Percentiles rank a stretch among this genome's conserved stretches.
Conservation (phyloP, 768 basidiomycete genomes). For the Agaricus blazei region DNA sequence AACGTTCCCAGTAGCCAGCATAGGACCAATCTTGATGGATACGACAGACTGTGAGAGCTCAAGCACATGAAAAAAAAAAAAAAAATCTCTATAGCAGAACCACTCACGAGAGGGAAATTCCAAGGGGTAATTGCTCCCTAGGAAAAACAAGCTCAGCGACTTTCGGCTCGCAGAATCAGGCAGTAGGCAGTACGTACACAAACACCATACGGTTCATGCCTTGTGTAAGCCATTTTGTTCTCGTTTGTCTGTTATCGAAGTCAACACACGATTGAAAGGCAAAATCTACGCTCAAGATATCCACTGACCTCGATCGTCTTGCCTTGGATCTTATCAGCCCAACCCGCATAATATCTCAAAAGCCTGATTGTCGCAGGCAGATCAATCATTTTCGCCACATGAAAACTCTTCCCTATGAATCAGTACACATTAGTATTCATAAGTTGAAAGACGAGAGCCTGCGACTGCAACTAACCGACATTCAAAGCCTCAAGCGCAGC, state of each 20-base stretch:
- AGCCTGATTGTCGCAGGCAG: constrained; percentile 39
- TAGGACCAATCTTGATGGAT: constrained; percentile 68
- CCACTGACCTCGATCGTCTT: constrained; percentile 58
- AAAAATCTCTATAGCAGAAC: too few species aligned
- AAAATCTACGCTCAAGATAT: background rate
- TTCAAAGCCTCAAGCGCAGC: constrained; percentile 73
- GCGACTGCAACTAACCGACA: constrained; percentile 38
- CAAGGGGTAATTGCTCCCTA: constrained; percentile 58
- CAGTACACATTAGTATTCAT: background rate
- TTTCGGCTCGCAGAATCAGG: background rate
- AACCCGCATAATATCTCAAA: constrained; percentile 65
- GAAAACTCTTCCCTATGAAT: constrained; percentile 47
- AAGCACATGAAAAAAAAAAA: background rate
- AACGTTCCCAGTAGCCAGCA: constrained; percentile 71
- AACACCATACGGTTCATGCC: constrained; percentile 62
- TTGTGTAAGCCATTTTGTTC: constrained; percentile 58
- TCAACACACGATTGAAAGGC: too few species aligned
- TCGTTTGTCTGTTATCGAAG: constrained; percentile 37
- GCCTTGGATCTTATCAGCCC: constrained; percentile 44
- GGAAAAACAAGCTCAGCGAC: constrained; percentile 16
- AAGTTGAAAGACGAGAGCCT: background rate
- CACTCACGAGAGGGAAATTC: constrained; percentile 37
- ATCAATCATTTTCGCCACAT: constrained; percentile 44
- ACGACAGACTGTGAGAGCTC: constrained; percentile 26
- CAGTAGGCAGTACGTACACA: constrained; percentile 20